phyloP scores from a whole-genome alignment of 208 protist species.

The Plasmodiophora brassicae region DNA sequence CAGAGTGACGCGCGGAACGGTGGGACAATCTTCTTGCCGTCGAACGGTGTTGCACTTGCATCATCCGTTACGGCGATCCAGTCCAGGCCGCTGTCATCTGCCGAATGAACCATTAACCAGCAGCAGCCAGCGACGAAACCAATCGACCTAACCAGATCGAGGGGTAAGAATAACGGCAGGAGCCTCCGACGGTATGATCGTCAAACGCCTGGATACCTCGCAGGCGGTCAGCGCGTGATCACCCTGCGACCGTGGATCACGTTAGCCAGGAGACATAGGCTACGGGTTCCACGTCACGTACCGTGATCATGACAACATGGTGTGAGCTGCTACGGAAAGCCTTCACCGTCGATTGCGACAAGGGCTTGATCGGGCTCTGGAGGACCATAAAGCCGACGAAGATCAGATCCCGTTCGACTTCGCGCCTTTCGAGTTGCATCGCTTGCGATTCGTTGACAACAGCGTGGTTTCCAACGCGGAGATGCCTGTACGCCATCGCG shows the following conservation, averaged over 20 bases:
- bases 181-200: background rate
- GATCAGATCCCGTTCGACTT: constrained; percentile 25
- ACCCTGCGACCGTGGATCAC: constrained; percentile 20
- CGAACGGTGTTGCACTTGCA: background rate
- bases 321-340: background rate
- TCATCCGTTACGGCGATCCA: background rate
- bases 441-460: background rate
- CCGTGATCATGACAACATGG: constrained; percentile 24
- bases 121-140: too few species aligned
- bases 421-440: background rate
- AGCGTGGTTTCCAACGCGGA: background rate
- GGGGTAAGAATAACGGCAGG: background rate
- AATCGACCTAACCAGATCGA: background rate
- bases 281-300: background rate
- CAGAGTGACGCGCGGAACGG: background rate
- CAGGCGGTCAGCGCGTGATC: constrained; percentile 46
- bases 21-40: background rate
- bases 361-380: constrained; percentile 8
- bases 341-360: background rate
- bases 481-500: constrained; percentile 30
- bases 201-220: constrained; percentile 29
- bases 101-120: too few species aligned
- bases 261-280: background rate
- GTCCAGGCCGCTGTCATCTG: background rate
- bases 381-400: constrained; percentile 36